phyloP scores from a whole-genome alignment of 805 yeast species.

The Wickerhamomyces rabaulensis region DNA sequence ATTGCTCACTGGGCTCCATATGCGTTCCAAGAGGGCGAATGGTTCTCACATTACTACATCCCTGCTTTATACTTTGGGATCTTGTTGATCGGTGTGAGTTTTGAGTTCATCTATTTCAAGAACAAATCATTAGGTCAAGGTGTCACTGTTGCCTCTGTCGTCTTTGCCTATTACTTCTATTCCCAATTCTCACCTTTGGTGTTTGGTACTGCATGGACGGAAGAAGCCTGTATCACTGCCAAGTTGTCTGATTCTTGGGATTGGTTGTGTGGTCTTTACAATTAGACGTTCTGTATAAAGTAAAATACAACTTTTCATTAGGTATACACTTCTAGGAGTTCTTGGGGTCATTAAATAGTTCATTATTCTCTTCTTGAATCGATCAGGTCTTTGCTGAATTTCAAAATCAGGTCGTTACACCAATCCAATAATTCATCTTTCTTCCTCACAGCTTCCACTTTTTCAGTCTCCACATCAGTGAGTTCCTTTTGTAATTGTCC shows the following conservation, averaged over 20 bases:
- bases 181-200: conserved; percentile 37
- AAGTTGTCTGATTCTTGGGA: conserved; percentile 39
- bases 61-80: conserved; percentile 47
- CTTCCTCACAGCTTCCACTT: conserved; percentile 50
- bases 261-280: conserved; percentile 32
- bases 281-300: not conserved
- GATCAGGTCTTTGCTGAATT: conserved; percentile 34
- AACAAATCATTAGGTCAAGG: conserved; percentile 25
- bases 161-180: conserved; percentile 18
- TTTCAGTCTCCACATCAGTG: conserved; percentile 50
- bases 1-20: conserved; percentile 53
- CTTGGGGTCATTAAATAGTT: not conserved
- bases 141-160: conserved; percentile 18
- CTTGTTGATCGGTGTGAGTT: conserved; percentile 36
- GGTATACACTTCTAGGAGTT: no score
- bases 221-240: conserved; percentile 31
- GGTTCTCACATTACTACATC: conserved; percentile 42
- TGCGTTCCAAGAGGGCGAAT: conserved; percentile 26
- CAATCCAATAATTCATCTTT: conserved; percentile 58
- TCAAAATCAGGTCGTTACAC: conserved; percentile 62
- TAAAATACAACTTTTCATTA: no score
- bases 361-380: conserved; percentile 23
- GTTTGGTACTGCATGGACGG: conserved; percentile 43
- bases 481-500: conserved; percentile 58
- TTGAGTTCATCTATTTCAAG: conserved; percentile 35